phyloP scores from a whole-genome alignment of 345 rosid species.

The Sonneratia alba region DNA sequence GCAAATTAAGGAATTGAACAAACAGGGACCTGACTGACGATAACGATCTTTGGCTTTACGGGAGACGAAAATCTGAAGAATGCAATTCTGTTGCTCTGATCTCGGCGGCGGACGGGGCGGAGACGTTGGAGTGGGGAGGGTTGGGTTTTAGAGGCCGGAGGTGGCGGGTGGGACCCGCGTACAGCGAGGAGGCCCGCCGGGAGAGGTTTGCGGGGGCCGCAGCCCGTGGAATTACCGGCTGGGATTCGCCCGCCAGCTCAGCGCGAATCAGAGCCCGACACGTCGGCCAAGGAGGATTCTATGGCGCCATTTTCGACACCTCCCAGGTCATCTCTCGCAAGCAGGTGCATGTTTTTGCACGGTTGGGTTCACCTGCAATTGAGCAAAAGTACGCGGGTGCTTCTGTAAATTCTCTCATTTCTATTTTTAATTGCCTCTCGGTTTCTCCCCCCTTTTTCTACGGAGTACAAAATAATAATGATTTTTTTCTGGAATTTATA shows the following conservation, averaged over 20 bases:
- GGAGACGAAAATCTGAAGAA: not conserved
- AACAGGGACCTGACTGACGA: not conserved
- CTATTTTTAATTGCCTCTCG: not conserved
- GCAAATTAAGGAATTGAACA: not conserved
- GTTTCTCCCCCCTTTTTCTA: no score
- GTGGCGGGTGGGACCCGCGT: not conserved
- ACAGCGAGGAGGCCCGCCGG: not conserved
- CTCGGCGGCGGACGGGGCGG: not conserved
- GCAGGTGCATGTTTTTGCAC: no score
- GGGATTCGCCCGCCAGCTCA: not conserved
- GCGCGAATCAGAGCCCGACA: not conserved
- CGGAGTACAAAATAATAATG: no score
- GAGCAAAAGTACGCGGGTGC: not conserved
- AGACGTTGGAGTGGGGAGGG: not conserved
- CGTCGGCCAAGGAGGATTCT: not conserved
- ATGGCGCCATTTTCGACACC: not conserved
- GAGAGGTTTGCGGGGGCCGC: not conserved
- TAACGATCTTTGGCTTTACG: not conserved
- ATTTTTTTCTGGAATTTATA: no score
- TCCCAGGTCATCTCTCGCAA: not conserved
- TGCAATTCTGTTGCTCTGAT: not conserved
- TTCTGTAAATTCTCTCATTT: not conserved
- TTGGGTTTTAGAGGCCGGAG: not conserved
- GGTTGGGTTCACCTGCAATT: not conserved
- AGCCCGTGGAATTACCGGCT: not conserved